These are phyloP conservation scores for Wilhelminamyces savonicus DNA, from an alignment of 805 yeast genomes.

Conservation along the genomic window DNA sequence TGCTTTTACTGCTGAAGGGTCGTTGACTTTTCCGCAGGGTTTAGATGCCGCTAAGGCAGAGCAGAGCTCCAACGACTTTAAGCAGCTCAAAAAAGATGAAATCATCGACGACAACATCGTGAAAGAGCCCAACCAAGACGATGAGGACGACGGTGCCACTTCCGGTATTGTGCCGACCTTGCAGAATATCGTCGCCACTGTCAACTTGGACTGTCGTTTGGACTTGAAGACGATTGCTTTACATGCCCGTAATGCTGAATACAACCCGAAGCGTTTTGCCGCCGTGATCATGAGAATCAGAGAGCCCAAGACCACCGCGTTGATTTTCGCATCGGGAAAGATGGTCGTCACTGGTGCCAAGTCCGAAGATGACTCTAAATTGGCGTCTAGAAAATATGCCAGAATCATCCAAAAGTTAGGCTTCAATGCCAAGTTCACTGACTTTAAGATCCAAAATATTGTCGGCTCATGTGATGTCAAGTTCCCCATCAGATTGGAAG, in stretches of 20 bases:
- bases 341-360: slow-evolving; percentile 99
- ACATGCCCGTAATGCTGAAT: slow-evolving; percentile 98
- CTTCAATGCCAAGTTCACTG: slow-evolving; percentile 95
- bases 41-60: slow-evolving; percentile 9
- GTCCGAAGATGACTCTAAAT: slow-evolving; percentile 96
- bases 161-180: slow-evolving; percentile 95
- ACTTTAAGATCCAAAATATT: slow-evolving; percentile 95
- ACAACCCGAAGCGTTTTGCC: slow-evolving; percentile 97
- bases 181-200: slow-evolving; percentile 96
- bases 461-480: slow-evolving; percentile 99
- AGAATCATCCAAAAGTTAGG: slow-evolving; percentile 97
- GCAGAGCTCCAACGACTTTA: slow-evolving; percentile 2
- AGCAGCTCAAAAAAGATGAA: slow-evolving; percentile 9
- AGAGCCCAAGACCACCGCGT: slow-evolving; percentile 97
- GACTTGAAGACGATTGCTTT: slow-evolving; percentile 96
- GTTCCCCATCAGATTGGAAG: slow-evolving; percentile 95
- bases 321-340: slow-evolving; percentile 96
- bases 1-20: slow-evolving; percentile 61
- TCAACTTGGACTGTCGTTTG: slow-evolving; percentile 89
- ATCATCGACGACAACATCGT: slow-evolving; percentile 8
- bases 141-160: slow-evolving; percentile 62
- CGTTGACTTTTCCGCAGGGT: slow-evolving; percentile 58
- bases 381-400: slow-evolving; percentile 96
- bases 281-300: slow-evolving; percentile 99
- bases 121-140: slow-evolving; percentile 33